Evolutionary conservation across 2,329 filamentous ascomycete species (phyloP).

Genomic region (Ciborinia camelliae): DNA sequence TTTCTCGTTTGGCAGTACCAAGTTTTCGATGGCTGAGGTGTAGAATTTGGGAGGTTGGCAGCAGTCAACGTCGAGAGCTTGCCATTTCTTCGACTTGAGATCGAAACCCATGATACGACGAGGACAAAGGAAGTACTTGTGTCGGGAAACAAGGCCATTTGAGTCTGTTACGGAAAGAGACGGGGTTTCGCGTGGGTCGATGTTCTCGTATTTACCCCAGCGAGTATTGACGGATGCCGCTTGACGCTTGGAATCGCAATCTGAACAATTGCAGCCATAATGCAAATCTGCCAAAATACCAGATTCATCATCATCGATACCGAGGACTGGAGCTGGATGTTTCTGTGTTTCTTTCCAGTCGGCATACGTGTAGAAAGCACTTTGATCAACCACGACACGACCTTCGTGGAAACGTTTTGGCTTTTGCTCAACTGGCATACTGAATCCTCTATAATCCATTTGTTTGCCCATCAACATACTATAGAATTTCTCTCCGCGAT

Average conservation of each 20-base stretch:
- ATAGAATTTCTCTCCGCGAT: conserved; percentile 30
- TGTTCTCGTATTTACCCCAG: conserved; percentile 28
- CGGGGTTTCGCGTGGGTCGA: conserved; percentile 25
- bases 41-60: conserved; percentile 27
- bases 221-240: conserved; percentile 26
- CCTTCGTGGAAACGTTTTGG: conserved; percentile 29
- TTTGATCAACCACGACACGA: conserved; percentile 28
- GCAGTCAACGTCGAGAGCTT: conserved; percentile 27
- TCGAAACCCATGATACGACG: conserved; percentile 29
- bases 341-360: conserved; percentile 25
- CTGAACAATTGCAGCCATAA: conserved; percentile 25
- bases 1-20: conserved; percentile 26
- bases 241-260: conserved; percentile 24
- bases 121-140: conserved; percentile 28
- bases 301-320: conserved; percentile 27
- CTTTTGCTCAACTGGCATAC: conserved; percentile 26
- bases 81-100: conserved; percentile 30
- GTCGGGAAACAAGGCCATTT: conserved; percentile 18
- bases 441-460: conserved; percentile 31
- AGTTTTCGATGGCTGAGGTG: conserved; percentile 25
- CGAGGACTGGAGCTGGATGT: conserved; percentile 25
- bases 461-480: conserved; percentile 28
- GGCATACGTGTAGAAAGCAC: conserved; percentile 27
- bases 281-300: conserved; percentile 27
- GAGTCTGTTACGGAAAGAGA: conserved; percentile 17